Evolutionary conservation across 331 rosid genomes (phyloP).

Genomic region (Pyracantha coccinea): DNA sequence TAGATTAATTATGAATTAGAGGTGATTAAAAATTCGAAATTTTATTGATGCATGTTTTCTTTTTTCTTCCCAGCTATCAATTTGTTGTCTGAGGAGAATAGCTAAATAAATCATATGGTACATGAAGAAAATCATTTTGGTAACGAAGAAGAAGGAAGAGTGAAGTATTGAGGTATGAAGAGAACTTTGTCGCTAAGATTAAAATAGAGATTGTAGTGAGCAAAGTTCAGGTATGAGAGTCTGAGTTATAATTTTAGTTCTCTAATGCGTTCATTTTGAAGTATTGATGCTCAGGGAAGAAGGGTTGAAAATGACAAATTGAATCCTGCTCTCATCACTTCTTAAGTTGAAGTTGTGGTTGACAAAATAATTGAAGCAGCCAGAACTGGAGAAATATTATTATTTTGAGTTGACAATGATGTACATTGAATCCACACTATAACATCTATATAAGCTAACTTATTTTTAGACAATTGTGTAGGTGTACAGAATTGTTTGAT

Average conservation of each 20-base stretch:
- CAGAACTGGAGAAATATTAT: conserved; percentile 56
- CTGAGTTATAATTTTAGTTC: conserved; percentile 4
- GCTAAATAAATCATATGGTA: too few relatives aligned
- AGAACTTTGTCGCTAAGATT: conserved; percentile 73
- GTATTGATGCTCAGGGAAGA: not conserved
- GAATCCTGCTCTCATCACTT: not conserved
- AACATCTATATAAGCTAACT: not conserved
- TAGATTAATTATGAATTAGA: too few relatives aligned
- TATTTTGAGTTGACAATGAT: not conserved
- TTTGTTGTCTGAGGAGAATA: too few relatives aligned
- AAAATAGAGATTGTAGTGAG: conserved; percentile 87
- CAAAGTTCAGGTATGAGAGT: conserved; percentile 59
- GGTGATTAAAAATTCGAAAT: too few relatives aligned
- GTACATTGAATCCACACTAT: not conserved
- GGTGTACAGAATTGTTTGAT: not conserved
- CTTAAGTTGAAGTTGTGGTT: conserved; percentile 65
- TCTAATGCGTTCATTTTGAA: not conserved
- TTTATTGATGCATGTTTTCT: too few relatives aligned
- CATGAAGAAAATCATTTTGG: too few relatives aligned
- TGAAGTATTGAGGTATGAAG: conserved; percentile 15
- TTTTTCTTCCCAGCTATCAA: too few relatives aligned
- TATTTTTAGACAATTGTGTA: not conserved
- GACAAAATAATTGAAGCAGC: conserved; percentile 63
- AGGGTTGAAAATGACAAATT: not conserved
- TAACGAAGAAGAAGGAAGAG: too few relatives aligned